Base-by-base conservation (phyloP, 2,329 filamentous ascomycete genomes). In the Aaosphaeria arxii region DNA sequence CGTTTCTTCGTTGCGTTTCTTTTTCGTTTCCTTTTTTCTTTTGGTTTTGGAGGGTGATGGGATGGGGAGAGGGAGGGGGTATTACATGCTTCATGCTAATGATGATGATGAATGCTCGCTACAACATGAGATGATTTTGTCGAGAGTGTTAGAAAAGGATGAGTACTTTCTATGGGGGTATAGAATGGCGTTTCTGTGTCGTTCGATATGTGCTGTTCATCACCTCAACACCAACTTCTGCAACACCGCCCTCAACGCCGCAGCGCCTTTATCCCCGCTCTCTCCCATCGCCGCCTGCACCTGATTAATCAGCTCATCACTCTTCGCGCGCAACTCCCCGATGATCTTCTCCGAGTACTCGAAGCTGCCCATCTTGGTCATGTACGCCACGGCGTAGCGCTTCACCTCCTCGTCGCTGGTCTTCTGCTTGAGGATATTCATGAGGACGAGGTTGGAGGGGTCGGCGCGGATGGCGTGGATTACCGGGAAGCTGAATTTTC, bases 401-500 rank as follows among this genome's bases (percentile, higher is more conserved):
- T 97, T 97, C 45, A 97, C 89, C 62, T 92, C 87, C 42, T 89
- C 84, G 61, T 96, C 88, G 17, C 79, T 81, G 1, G 91, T 91
- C 73, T 91, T 92, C 71, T 96, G 91, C 71, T 89, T 89, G 39
- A 97, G 77, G 47, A 97, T 96, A 65, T 94, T 96, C 69, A 96
- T 82, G 47, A 99, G 81, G 62, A 95, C 86, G 57, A 88, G 77
- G 65, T 91, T 88, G 30, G 75, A 73, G 13, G 83, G 88, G 65
- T 91, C 82, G 50, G 86, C 74, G 53, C 89, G 88, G 58, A 97
- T 95, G 68, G 88, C 87, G 74, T 97, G 92, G 62, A 97, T 96
- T 62, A 97, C 86, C 38, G 91, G 91, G 68, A 96, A 96, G 29
- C 87, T 92, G 75, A 96, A 96, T 78, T 97, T 97, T 54, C 92